Conservation (phyloP, 176 grass and related monocot genomes). For the Triticum timopheevii region DNA sequence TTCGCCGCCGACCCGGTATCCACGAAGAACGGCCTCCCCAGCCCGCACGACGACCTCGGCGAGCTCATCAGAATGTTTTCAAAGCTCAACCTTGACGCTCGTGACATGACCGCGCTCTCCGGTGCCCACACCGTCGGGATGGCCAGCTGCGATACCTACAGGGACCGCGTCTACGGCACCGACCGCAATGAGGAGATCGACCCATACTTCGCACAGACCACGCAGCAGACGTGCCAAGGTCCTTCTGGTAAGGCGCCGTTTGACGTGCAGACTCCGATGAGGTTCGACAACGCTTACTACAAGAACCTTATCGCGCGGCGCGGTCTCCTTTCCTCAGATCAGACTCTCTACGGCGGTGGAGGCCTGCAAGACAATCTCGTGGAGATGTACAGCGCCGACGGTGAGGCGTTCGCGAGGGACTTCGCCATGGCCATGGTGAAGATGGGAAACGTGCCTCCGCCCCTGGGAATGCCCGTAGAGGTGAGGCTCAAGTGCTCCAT, state of each 20-base stretch:
- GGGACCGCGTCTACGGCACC: neutral
- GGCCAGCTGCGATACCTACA: slow-evolving; percentile 9
- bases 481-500: slow-evolving; percentile 52
- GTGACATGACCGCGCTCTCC: slow-evolving; percentile 55
- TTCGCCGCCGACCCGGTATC: neutral
- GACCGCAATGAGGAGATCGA: neutral
- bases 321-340: slow-evolving; percentile 62
- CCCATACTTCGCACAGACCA: neutral
- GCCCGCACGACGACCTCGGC: slow-evolving; percentile 7
- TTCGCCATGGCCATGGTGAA: slow-evolving; percentile 60
- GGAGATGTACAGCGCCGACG: slow-evolving; percentile 23
- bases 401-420: slow-evolving; percentile 33
- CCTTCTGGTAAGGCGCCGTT: slow-evolving; percentile 17
- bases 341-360: slow-evolving; percentile 47
- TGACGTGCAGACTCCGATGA: neutral
- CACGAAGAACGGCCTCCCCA: slow-evolving; percentile 43
- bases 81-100: slow-evolving; percentile 33
- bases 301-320: slow-evolving; percentile 36
- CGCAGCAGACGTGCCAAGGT: neutral
- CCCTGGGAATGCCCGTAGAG: slow-evolving; percentile 31
- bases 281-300: slow-evolving; percentile 66
- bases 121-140: slow-evolving; percentile 51
- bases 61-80: slow-evolving; percentile 36
- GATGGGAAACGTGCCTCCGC: slow-evolving; percentile 48
- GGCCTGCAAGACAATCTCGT: slow-evolving; percentile 37